phyloP scores from a whole-genome alignment of 345 rosid species.

The Alliaria petiolata region DNA sequence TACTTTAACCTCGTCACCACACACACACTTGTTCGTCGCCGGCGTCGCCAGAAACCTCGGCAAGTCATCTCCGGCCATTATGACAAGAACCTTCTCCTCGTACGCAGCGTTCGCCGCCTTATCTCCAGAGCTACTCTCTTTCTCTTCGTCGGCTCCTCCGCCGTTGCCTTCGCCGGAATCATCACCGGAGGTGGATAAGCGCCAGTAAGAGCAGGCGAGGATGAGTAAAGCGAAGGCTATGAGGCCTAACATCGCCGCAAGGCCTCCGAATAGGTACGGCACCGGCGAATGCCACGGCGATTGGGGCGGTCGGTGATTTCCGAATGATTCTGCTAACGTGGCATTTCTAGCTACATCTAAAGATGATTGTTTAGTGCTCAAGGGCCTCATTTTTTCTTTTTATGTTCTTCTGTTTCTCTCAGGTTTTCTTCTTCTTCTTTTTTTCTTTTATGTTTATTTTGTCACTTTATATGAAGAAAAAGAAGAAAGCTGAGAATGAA shows the following conservation, averaged over 20 bases:
- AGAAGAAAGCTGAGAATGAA: conserved; percentile 10
- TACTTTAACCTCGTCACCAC: conserved; percentile 27
- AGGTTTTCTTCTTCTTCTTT: too few species aligned
- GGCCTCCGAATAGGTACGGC: conserved; percentile 69
- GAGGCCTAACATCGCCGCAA: conserved; percentile 68
- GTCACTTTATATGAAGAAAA: not conserved
- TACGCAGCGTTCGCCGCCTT: conserved; percentile 2
- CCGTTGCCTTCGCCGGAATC: conserved; percentile 28
- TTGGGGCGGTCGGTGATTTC: conserved; percentile 21
- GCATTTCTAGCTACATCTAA: conserved; percentile 7
- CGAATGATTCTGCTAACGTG: conserved; percentile 21
- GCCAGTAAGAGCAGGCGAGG: conserved; percentile 74
- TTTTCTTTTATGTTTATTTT: not conserved
- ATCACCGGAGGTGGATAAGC: conserved; percentile 29
- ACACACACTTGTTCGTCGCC: conserved; percentile 29
- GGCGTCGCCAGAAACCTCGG: conserved; percentile 74
- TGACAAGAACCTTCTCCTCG: conserved; percentile 62
- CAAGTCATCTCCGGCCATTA: conserved; percentile 67
- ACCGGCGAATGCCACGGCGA: conserved; percentile 82
- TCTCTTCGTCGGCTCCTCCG: conserved; percentile 41
- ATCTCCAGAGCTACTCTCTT: conserved; percentile 27
- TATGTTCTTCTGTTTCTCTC: not conserved
- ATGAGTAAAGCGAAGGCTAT: conserved; percentile 67
- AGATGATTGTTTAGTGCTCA: conserved; percentile 21
- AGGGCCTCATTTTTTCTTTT: conserved; percentile 1